Percentiles rank a stretch among this genome's conserved stretches.
These are phyloP conservation scores for Chenopodium album DNA, from an alignment of 148 eudicot genomes.

Conservation along the genomic window DNA sequence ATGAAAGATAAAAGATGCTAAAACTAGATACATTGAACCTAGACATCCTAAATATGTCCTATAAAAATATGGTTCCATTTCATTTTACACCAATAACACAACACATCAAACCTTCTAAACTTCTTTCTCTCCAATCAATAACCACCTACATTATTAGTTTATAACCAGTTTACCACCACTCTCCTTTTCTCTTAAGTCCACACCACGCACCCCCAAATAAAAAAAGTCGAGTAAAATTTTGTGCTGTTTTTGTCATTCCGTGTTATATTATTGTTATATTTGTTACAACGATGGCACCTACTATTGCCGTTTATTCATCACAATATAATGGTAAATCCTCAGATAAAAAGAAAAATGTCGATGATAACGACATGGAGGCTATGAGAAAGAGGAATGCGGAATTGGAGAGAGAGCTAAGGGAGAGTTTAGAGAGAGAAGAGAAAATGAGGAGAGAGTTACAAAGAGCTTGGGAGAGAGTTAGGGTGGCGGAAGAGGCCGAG, in stretches of 20 bases:
- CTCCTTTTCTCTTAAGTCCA: background rate
- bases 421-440: constrained; percentile 58
- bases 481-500: constrained; percentile 78
- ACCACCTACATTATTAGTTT: too few species aligned
- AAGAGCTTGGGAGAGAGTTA: constrained; percentile 38
- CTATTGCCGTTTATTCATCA: constrained; percentile 11
- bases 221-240: background rate
- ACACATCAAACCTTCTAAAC: background rate
- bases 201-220: background rate
- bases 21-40: constrained; percentile 30
- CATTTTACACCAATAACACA: background rate
- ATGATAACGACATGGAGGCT: constrained; percentile 13
- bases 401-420: constrained; percentile 53
- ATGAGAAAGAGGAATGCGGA: constrained; percentile 51
- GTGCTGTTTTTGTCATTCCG: background rate
- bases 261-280: too few species aligned
- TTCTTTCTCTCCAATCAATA: too few species aligned
- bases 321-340: background rate
- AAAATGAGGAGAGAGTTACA: constrained; percentile 47
- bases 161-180: background rate
- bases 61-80: background rate
- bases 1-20: background rate
- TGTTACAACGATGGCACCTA: constrained; percentile 12
- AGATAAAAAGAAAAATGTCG: background rate
- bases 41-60: constrained; percentile 8